phyloP scores from a whole-genome alignment of 2,329 filamentous ascomycete genomes.

The Massarina eburnea region DNA sequence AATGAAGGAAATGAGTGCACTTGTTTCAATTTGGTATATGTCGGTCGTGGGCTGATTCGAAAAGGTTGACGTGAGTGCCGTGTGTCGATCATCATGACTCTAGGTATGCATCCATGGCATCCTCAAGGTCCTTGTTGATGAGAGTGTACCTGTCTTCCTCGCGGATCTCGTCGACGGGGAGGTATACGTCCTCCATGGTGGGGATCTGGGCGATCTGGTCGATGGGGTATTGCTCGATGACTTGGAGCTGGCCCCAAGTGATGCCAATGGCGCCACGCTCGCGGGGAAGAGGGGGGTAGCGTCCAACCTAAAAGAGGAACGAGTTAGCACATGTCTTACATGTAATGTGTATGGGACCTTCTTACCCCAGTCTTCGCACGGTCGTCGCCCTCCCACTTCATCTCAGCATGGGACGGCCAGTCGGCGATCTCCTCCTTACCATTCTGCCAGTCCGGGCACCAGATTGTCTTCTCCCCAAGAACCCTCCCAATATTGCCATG shows the following conservation, averaged over 20 bases:
- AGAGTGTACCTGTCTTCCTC: constrained; percentile 27
- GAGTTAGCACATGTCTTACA: too few species aligned
- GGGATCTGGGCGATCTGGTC: constrained; percentile 43
- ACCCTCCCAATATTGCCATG: constrained; percentile 31
- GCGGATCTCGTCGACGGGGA: constrained; percentile 41
- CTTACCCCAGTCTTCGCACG: constrained; percentile 47
- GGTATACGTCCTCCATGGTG: constrained; percentile 40
- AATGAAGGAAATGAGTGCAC: background rate
- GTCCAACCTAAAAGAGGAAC: too few species aligned
- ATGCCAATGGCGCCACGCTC: constrained; percentile 44
- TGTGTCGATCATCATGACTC: constrained; percentile 9
- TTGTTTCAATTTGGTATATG: background rate
- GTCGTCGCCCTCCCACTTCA: constrained; percentile 52
- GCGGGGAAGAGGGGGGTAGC: constrained; percentile 48
- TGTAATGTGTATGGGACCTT: too few species aligned
- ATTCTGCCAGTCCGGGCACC: constrained; percentile 37
- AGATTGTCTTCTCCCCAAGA: constrained; percentile 45
- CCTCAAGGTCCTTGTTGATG: constrained; percentile 27
- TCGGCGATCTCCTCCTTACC: constrained; percentile 41
- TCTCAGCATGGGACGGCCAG: constrained; percentile 46
- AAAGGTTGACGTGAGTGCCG: background rate
- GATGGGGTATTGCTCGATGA: constrained; percentile 41
- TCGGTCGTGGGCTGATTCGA: background rate
- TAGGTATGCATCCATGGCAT: constrained; percentile 29
- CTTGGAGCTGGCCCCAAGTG: constrained; percentile 45